Percentiles rank a stretch among this genome's conserved stretches.
Conservation (phyloP, 257 asterid genomes). For the Solanum chilense region DNA sequence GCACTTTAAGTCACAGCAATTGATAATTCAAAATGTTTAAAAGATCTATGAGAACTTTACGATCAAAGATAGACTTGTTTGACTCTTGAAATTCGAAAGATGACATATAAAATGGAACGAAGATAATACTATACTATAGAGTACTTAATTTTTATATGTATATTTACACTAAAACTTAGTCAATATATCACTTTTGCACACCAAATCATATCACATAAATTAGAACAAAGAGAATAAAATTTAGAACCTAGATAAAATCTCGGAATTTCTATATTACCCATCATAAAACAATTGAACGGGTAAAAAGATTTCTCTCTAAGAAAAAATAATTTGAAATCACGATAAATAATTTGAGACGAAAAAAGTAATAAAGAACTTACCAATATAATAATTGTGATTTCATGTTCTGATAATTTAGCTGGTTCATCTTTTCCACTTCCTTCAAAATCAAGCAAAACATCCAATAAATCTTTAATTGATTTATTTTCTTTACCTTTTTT, state of each 20-base stretch:
- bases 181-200: not conserved
- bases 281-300: not conserved
- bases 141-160: too few species aligned
- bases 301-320: accelerated
- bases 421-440: constrained; percentile 10
- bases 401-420: not conserved
- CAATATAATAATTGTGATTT: not conserved
- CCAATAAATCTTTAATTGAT: not conserved
- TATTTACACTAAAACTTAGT: not conserved
- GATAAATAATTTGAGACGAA: not conserved
- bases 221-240: not conserved
- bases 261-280: not conserved
- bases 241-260: not conserved
- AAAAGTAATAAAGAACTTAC: not conserved
- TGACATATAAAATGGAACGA: too few species aligned
- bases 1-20: too few species aligned
- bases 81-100: too few species aligned
- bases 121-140: too few species aligned
- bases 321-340: not conserved
- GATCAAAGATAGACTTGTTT: too few species aligned
- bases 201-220: not conserved
- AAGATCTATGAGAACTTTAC: too few species aligned
- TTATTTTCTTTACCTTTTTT: not conserved
- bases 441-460: not conserved
- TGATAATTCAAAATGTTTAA: too few species aligned